A percentile compares a stretch with the other conserved stretches of the same genome.
Evolutionary conservation across 768 basidiomycete species (phyloP).

Genomic region (Cubamyces lactineus): DNA sequence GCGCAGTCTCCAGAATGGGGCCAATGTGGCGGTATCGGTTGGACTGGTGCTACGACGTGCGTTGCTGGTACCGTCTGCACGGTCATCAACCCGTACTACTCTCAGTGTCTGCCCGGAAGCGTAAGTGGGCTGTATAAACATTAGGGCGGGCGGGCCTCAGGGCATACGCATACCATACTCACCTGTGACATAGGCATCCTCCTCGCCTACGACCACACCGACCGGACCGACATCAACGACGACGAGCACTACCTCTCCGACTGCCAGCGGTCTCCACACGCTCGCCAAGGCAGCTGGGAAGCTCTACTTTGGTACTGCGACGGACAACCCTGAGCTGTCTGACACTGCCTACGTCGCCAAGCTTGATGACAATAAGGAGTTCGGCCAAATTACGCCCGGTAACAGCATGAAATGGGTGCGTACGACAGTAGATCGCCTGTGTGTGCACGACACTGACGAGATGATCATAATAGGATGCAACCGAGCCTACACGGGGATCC

Average conservation of each 20-base stretch:
- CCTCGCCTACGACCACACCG: background rate
- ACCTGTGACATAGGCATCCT: background rate
- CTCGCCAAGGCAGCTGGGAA: slow-evolving; percentile 46
- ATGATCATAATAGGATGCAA: slow-evolving; percentile 46
- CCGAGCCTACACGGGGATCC: slow-evolving; percentile 49
- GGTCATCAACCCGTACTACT: slow-evolving; percentile 45
- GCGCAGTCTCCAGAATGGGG: slow-evolving; percentile 34
- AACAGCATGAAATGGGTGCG: slow-evolving; percentile 51
- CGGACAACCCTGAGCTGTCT: slow-evolving; percentile 49
- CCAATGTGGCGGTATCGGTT: slow-evolving; percentile 43
- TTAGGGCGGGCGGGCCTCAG: background rate
- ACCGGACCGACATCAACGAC: background rate
- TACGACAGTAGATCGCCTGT: too few species aligned
- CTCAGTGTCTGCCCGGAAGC: slow-evolving; percentile 45
- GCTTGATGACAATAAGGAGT: slow-evolving; percentile 40
- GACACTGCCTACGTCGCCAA: slow-evolving; percentile 43
- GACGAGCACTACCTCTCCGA: slow-evolving; percentile 1
- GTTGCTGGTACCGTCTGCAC: slow-evolving; percentile 44
- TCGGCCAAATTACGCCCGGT: slow-evolving; percentile 49
- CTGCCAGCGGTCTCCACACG: slow-evolving; percentile 35
- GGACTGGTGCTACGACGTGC: slow-evolving; percentile 43
- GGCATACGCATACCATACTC: background rate
- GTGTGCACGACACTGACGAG: background rate
- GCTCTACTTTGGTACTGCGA: slow-evolving; percentile 52
- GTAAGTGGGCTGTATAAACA: slow-evolving; percentile 6